These are phyloP conservation scores for Silene coronaria DNA, from an alignment of 179 eudicot genomes.

Conservation along the genomic window DNA sequence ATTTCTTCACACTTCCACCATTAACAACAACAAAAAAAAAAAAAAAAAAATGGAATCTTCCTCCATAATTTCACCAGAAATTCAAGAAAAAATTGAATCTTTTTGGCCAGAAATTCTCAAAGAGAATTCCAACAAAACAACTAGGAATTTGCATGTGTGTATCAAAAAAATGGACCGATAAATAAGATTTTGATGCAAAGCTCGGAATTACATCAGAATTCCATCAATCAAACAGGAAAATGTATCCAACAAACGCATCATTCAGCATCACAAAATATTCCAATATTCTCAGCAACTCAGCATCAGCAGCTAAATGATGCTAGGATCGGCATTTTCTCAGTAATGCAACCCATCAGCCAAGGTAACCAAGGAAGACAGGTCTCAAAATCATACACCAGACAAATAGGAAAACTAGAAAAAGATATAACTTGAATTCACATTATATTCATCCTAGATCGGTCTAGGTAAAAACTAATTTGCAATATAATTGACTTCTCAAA, in stretches of 20 bases:
- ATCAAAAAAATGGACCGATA: background rate
- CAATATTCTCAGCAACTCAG: no score
- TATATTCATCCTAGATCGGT: background rate
- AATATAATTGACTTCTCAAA: background rate
- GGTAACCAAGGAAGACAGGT: background rate
- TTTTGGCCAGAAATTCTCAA: conserved; percentile 9
- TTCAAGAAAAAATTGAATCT: background rate
- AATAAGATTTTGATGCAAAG: no score
- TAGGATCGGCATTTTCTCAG: no score
- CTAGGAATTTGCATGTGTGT: conserved; percentile 8
- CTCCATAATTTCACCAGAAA: background rate
- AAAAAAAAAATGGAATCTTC: background rate
- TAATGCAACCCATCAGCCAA: no score
- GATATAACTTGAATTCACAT: background rate
- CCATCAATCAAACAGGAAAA: no score
- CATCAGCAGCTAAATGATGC: no score
- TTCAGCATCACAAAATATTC: no score
- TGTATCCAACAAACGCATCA: no score
- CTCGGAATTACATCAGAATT: no score
- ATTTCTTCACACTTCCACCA: background rate
- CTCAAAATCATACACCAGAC: background rate
- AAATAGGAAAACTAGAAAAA: no score
- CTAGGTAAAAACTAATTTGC: background rate
- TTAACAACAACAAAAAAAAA: background rate
- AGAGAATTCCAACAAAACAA: conserved; percentile 2